Conservation (phyloP, 2,329 filamentous ascomycete species). For the Colletotrichum chlorophyti region DNA sequence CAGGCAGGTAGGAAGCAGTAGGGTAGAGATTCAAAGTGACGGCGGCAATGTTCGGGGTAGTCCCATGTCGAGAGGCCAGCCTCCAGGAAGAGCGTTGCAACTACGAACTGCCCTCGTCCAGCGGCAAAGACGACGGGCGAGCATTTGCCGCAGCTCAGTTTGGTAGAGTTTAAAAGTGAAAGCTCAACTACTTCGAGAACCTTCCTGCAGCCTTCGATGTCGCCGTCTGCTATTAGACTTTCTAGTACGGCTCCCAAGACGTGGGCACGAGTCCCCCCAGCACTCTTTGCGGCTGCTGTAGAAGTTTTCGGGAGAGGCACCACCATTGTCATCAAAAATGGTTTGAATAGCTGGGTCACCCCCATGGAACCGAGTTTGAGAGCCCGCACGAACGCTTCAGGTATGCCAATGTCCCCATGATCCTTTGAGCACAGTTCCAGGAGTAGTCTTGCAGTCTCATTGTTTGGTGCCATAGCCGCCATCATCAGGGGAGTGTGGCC, state of each 20-base stretch:
- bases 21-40: background rate
- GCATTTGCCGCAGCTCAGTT: constrained; percentile 3
- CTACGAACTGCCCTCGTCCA: background rate
- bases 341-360: too few species aligned
- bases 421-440: too few species aligned
- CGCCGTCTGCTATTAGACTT: background rate
- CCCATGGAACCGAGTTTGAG: too few species aligned
- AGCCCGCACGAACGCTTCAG: too few species aligned
- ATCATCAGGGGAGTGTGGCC: background rate
- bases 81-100: background rate
- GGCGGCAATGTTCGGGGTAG: background rate
- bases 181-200: background rate
- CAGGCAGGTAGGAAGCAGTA: background rate
- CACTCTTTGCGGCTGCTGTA: background rate
- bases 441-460: background rate
- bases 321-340: background rate
- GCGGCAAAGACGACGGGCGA: background rate
- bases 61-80: background rate
- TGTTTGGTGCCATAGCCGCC: background rate
- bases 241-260: background rate
- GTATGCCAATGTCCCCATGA: too few species aligned
- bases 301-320: too few species aligned
- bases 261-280: too few species aligned
- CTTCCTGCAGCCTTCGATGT: background rate
- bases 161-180: background rate